Conservation (phyloP, 164 flowering plant genomes). For the Cinnamomum chago region DNA sequence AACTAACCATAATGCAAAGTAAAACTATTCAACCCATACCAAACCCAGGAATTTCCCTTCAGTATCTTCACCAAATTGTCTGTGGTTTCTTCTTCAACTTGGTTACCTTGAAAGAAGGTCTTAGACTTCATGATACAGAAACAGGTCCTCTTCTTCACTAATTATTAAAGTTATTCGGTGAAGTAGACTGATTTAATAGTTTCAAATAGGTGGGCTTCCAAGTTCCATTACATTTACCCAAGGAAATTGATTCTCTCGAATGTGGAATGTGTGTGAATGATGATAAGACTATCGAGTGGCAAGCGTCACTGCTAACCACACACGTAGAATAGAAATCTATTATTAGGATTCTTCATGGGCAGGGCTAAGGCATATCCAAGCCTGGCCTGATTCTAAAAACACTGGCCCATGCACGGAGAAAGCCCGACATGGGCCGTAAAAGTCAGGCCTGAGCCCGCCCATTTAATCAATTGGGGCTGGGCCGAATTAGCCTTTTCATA, state of each 20-base stretch:
- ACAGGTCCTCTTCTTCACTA: background rate
- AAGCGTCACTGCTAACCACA: background rate
- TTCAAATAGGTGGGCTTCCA: background rate
- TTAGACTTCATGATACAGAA: background rate
- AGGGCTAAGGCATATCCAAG: too few species aligned
- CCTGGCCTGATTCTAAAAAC: too few species aligned
- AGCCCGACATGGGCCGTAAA: too few species aligned
- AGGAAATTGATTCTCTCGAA: background rate
- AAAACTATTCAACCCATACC: background rate
- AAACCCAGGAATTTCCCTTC: background rate
- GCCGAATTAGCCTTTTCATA: too few species aligned
- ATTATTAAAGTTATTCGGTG: background rate
- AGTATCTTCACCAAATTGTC: background rate
- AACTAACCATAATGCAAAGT: background rate
- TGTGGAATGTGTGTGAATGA: background rate
- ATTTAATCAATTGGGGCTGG: too few species aligned
- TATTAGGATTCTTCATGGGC: too few species aligned
- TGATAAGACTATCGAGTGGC: background rate
- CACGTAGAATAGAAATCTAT: background rate
- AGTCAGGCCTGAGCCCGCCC: too few species aligned
- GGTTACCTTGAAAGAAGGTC: background rate
- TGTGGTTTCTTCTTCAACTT: background rate
- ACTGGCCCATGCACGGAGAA: too few species aligned
- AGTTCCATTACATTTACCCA: slow-evolving; percentile 2
- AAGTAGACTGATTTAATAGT: background rate